Percentiles rank a stretch among this genome's conserved stretches.
phyloP scores from a whole-genome alignment of 768 basidiomycete species.

The Phanerodontia chrysosporium region DNA sequence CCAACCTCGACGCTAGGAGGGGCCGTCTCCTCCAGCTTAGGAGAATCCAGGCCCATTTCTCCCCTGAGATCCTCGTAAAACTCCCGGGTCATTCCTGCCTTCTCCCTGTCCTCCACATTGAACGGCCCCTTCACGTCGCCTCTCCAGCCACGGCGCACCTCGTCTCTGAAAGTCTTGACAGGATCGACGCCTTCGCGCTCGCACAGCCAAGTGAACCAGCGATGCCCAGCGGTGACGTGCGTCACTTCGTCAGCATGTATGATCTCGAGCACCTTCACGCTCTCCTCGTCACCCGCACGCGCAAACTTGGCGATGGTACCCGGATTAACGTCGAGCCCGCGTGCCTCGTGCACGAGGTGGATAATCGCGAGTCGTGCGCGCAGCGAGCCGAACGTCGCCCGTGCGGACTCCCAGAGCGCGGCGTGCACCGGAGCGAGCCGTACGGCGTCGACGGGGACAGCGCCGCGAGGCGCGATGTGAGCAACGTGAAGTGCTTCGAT shows the following conservation, averaged over 20 bases:
- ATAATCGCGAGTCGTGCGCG: slow-evolving; percentile 76
- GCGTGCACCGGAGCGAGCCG: slow-evolving; percentile 72
- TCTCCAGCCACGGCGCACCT: slow-evolving; percentile 65
- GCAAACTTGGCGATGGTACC: slow-evolving; percentile 70
- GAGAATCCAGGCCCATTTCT: slow-evolving; percentile 35
- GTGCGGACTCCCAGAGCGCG: slow-evolving; percentile 76
- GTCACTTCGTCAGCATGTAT: slow-evolving; percentile 80
- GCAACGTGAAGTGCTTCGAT: slow-evolving; percentile 77
- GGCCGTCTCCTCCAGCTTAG: not conserved
- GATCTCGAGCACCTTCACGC: slow-evolving; percentile 63
- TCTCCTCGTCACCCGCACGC: slow-evolving; percentile 61
- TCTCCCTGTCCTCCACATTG: slow-evolving; percentile 67
- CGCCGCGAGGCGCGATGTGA: slow-evolving; percentile 55
- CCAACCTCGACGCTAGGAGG: slow-evolving; percentile 1
- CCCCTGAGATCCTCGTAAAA: slow-evolving; percentile 74
- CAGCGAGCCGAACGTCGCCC: slow-evolving; percentile 60
- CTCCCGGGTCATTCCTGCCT: slow-evolving; percentile 64
- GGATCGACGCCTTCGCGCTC: slow-evolving; percentile 52
- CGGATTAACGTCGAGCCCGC: slow-evolving; percentile 83
- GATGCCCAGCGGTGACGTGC: slow-evolving; percentile 77
- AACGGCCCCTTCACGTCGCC: slow-evolving; percentile 82
- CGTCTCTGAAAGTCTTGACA: slow-evolving; percentile 60
- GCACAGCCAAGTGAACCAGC: slow-evolving; percentile 82
- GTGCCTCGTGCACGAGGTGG: slow-evolving; percentile 80
- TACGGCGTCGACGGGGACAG: slow-evolving; percentile 66